Conservation (phyloP, 495 filamentous ascomycete genomes). For the Xylaria castorea region DNA sequence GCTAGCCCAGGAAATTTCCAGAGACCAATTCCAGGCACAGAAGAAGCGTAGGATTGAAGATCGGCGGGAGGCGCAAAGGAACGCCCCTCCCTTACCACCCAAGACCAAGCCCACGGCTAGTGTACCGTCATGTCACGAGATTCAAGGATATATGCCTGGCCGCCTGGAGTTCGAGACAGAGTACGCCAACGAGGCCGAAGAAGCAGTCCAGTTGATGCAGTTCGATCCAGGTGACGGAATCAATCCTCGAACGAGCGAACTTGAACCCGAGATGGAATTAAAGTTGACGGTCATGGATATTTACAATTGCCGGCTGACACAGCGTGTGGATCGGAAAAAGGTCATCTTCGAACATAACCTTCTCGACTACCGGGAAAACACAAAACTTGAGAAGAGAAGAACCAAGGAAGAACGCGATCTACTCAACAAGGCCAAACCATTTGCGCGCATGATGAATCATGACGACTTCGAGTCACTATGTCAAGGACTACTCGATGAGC, state of each 20-base stretch:
- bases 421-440: conserved; percentile 90
- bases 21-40: conserved; percentile 89
- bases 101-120: conserved; percentile 95
- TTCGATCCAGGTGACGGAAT: conserved; percentile 96
- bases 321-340: conserved; percentile 93
- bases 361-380: conserved; percentile 90
- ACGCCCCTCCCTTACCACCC: conserved; percentile 80
- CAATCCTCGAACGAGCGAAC: conserved; percentile 78
- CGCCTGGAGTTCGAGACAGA: conserved; percentile 98
- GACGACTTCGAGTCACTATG: conserved; percentile 87
- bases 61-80: conserved; percentile 85
- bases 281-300: conserved; percentile 99
- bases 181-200: conserved; percentile 96
- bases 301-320: conserved; percentile 91
- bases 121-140: conserved; percentile 94
- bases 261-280: conserved; percentile 93
- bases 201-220: conserved; percentile 96
- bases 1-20: conserved; percentile 77
- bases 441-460: conserved; percentile 95
- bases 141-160: conserved; percentile 98
- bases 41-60: conserved; percentile 97
- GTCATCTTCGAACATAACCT: conserved; percentile 94
- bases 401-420: conserved; percentile 94
- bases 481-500: conserved; percentile 84
- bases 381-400: conserved; percentile 86